Base-by-base conservation (phyloP, 352 stramenopile species). In the Globisporangium cystogenes region DNA sequence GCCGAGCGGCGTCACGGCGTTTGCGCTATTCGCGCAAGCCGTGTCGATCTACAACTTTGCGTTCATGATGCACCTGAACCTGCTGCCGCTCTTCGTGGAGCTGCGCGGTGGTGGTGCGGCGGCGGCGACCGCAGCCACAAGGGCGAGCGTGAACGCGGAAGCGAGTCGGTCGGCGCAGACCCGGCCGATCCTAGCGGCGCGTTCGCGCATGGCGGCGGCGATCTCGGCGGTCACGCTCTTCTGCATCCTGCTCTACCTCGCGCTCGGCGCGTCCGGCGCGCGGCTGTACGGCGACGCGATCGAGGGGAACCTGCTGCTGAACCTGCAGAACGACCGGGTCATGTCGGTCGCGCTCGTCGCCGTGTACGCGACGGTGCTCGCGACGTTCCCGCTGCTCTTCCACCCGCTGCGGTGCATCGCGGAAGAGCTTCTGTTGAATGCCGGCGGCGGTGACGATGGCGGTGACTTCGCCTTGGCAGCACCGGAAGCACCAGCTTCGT, bases 341-440 rank as follows among this genome's bases (percentile, higher is more conserved):
- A 90, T 93, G 82, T 60, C 75, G 23, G 48, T 89, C 20, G 75
- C 79, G 37, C 64, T 87, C 15, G 65, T 93, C 42, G 77, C 77
- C 7, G 75, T 88, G 16, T 86, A 86, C 55, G 63, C 77, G 29
- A 87, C 80, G 1, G 75, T 89, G 18, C 50, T 93, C 57, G 65
- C 87, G n/a, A 82, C 75, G 10, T 93, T 81, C 51, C 82, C 79
- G 36, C 59, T 93, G 42, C 62, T 90, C 7, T 93, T 90, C 56
- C 80, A 88, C 31, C 79, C 79, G 35, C 53, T 89, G 44, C 79
- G 80, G 12, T 65, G 67, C 27, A 66, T 88, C 31, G 54, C 84
- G 48, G 76, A 90, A 36, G 74, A 86, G 46, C 69, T 87, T 36
- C 29, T 41, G 36, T 41, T 41, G 10, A 39, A 39, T 2, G 33